Conservation (phyloP, 805 yeast species). For the Sungouiella thailandica region DNA sequence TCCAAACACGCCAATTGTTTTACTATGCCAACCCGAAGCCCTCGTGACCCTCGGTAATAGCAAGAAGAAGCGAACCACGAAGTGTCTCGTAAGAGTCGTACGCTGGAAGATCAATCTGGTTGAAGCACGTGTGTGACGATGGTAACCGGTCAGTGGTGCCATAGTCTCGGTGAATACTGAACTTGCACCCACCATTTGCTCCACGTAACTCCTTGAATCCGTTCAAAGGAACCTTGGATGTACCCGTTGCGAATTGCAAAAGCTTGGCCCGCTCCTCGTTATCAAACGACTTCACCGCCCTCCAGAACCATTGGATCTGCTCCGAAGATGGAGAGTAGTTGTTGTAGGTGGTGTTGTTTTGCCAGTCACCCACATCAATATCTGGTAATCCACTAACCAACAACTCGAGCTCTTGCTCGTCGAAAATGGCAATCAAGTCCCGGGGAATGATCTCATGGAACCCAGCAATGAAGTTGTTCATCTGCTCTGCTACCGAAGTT, state of each 20-base stretch:
- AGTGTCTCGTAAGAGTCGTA: slow-evolving; percentile 85
- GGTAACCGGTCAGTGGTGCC: slow-evolving; percentile 85
- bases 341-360: slow-evolving; percentile 71
- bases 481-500: slow-evolving; percentile 79
- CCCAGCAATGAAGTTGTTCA: slow-evolving; percentile 79
- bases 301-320: slow-evolving; percentile 96
- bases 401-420: slow-evolving; percentile 92
- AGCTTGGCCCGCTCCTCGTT: slow-evolving; percentile 90
- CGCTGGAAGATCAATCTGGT: slow-evolving; percentile 90
- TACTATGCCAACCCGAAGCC: slow-evolving; percentile 81
- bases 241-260: slow-evolving; percentile 94
- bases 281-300: slow-evolving; percentile 93
- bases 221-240: slow-evolving; percentile 90
- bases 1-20: no score
- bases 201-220: slow-evolving; percentile 92
- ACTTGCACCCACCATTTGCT: slow-evolving; percentile 78
- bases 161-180: slow-evolving; percentile 85
- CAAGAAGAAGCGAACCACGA: slow-evolving; percentile 72
- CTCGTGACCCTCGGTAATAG: slow-evolving; percentile 91
- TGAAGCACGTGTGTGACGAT: slow-evolving; percentile 94
- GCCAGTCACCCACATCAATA: slow-evolving; percentile 95
- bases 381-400: slow-evolving; percentile 94
- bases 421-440: slow-evolving; percentile 79
- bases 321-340: slow-evolving; percentile 80
- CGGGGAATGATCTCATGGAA: slow-evolving; percentile 87